These are phyloP conservation scores for Haberlea rhodopensis DNA, from an alignment of 257 asterid species.

Conservation along the genomic window DNA sequence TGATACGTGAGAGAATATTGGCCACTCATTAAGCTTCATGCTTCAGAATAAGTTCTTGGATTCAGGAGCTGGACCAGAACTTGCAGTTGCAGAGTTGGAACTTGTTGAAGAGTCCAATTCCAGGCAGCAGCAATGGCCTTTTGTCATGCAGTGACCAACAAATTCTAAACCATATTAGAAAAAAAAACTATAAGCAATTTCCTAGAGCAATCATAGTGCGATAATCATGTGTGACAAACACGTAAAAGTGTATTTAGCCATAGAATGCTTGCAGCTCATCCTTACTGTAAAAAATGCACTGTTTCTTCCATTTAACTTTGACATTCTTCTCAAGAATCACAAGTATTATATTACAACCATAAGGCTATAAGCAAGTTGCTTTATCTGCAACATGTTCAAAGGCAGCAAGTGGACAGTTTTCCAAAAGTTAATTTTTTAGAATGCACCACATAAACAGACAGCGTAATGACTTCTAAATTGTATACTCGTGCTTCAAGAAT, in stretches of 20 bases:
- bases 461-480: not conserved
- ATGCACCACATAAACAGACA: not conserved
- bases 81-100: slow-evolving; percentile 40
- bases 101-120: slow-evolving; percentile 44
- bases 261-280: not conserved
- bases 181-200: slow-evolving; percentile 9
- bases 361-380: not conserved
- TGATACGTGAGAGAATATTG: slow-evolving; percentile 14
- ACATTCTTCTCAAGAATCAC: not conserved
- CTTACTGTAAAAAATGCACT: not conserved
- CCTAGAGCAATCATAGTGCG: slow-evolving; percentile 20
- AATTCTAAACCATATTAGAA: slow-evolving; percentile 24
- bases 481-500: not conserved
- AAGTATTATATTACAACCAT: not conserved
- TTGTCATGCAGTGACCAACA: slow-evolving; percentile 24
- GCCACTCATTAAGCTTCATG: slow-evolving; percentile 24
- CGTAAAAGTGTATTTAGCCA: not conserved
- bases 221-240: slow-evolving; percentile 14
- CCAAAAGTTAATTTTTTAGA: not conserved
- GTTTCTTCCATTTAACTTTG: too few relatives aligned
- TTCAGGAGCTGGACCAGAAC: slow-evolving; percentile 36
- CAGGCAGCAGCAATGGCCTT: slow-evolving; percentile 28
- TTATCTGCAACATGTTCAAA: not conserved
- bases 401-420: not conserved
- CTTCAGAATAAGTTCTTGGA: slow-evolving; percentile 26